Conservation (phyloP, 371 early-diverging fungal genomes). For the Mortierella polycephala region DNA sequence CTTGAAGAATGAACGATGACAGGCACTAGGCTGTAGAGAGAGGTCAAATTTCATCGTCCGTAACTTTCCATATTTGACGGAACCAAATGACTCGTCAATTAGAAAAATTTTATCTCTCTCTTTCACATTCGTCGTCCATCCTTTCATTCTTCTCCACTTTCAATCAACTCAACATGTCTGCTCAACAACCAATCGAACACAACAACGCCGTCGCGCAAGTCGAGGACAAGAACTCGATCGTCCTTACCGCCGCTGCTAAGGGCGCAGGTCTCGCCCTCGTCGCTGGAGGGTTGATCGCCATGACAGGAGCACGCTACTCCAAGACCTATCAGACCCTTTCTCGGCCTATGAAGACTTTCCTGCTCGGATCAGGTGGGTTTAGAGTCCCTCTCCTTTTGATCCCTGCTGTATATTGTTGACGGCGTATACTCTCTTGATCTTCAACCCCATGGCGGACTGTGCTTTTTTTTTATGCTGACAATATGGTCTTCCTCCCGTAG, state of each 20-base stretch:
- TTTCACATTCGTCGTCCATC: neutral
- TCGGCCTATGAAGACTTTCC: constrained; percentile 45
- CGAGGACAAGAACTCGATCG: constrained; percentile 25
- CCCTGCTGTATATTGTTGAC: neutral
- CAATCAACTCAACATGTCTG: neutral
- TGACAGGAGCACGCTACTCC: constrained; percentile 43
- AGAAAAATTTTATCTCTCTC: neutral
- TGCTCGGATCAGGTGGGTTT: constrained; percentile 45
- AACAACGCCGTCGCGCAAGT: constrained; percentile 11
- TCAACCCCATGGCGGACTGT: neutral
- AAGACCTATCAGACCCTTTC: constrained; percentile 37
- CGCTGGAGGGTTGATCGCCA: constrained; percentile 45
- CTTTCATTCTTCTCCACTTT: neutral
- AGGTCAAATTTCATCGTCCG: no score
- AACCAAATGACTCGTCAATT: neutral
- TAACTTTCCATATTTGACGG: no score
- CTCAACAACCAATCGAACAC: constrained; percentile 9
- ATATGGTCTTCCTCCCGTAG: constrained; percentile 7
- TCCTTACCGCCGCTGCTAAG: constrained; percentile 43
- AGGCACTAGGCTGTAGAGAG: no score
- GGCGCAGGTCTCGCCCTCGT: constrained; percentile 54
- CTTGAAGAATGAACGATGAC: no score
- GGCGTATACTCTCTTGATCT: neutral
- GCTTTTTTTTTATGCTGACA: no score
- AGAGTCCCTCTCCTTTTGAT: neutral